Evolutionary conservation across 2,329 filamentous ascomycete species (phyloP), one percentile per base, ranked within the genome.

Genomic region (Epicoccum sorghinum): DNA sequence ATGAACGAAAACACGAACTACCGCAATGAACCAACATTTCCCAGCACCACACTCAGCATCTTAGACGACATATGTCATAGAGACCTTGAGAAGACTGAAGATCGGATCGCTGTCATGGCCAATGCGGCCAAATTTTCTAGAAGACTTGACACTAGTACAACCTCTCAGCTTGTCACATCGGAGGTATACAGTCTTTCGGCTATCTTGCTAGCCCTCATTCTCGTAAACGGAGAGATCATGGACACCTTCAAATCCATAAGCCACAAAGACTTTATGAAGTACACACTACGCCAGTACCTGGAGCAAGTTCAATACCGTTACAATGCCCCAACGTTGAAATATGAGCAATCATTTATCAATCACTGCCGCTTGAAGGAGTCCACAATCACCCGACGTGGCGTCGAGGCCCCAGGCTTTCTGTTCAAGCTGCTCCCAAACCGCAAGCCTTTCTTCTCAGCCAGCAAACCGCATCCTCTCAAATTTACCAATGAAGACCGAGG

Each of bases 181-280:
- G 48, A 36, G 3, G 10, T 30, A 33, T 62, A 59, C 46, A 61
- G 60, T 33, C 48, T 66, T 6, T 64, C 60, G 8, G 49, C 47
- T 9, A 46, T 48, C 7, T 42, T 66, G 7, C 44, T 66, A 7
- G 47, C 50, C 22, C 50, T 65, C 3, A 49, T 59, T 7, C 35
- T 65, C 0, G 27, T 64, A 8, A 65, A 65, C 27, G 64, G 62
- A 4, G 64, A 66, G 40, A 62, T 64, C 35, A 37, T 37, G 35
- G n/a, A 14, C 4, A 37, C 35, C 7, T 10, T 13, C 14, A 9
- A 2, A 37, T 6, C 5, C 1, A 4, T 18, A 2, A n/a, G 14
- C 18, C 13, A 37, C 18, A 36, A 7, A 5, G 3, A 2, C 8
- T 42, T 25, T 5, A 47, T 47, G 42, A 7, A 14, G 4, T 35